These are phyloP conservation scores for Panicum virgatum DNA, from an alignment of 202 grass and related monocot species.

Conservation along the genomic window DNA sequence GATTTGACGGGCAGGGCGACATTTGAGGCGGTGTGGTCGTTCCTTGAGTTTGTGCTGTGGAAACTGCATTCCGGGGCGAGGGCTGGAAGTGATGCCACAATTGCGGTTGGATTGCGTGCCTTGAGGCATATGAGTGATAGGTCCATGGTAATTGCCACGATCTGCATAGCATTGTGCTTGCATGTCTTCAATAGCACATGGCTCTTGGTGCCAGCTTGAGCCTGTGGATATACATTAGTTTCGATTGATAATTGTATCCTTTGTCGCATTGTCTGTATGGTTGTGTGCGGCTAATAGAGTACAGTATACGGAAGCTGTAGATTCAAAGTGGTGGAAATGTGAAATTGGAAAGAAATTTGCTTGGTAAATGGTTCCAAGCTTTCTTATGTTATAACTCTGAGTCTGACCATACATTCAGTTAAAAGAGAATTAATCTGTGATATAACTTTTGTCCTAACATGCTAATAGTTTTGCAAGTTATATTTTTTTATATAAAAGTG, in stretches of 20 bases:
- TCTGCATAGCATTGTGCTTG: conserved; percentile 80
- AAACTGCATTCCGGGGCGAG: conserved; percentile 46
- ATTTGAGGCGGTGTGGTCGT: conserved; percentile 81
- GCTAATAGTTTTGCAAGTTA: neutral
- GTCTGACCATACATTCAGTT: neutral
- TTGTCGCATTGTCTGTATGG: neutral
- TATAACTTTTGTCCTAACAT: neutral
- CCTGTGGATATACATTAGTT: neutral
- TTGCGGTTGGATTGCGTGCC: conserved; percentile 42
- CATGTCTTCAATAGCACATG: conserved; percentile 58
- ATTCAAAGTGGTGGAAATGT: neutral
- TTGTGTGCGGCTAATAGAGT: neutral
- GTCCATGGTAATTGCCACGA: conserved; percentile 57
- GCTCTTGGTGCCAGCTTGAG: conserved; percentile 45
- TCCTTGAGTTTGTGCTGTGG: conserved; percentile 89
- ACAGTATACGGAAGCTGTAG: conserved; percentile 13
- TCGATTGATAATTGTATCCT: neutral
- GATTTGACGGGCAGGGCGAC: conserved; percentile 74
- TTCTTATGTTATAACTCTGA: conserved; percentile 16
- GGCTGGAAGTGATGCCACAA: conserved; percentile 51
- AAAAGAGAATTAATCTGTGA: neutral
- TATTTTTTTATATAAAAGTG: neutral
- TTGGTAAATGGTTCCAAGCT: neutral
- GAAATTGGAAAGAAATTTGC: neutral
- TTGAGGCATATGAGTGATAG: conserved; percentile 64